These are phyloP conservation scores for Aureobasidium uvarum DNA, from an alignment of 2,329 filamentous ascomycete species.

Conservation along the genomic window DNA sequence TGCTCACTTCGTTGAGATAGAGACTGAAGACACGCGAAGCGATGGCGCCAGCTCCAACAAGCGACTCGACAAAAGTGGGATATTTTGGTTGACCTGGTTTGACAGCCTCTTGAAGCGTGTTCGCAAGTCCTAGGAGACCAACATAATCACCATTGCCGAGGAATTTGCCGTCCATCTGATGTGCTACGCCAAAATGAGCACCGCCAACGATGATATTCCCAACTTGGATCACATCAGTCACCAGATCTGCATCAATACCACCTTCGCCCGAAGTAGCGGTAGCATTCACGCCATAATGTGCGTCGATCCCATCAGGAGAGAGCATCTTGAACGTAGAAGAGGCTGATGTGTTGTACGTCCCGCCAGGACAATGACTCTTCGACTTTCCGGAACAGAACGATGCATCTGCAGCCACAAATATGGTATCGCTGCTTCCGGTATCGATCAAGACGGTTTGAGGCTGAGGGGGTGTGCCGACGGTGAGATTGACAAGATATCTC, in stretches of 20 bases:
- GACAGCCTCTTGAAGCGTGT: constrained; percentile 34
- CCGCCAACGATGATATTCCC: constrained; percentile 34
- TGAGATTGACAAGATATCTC: constrained; percentile 28
- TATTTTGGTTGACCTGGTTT: constrained; percentile 29
- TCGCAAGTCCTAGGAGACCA: constrained; percentile 38
- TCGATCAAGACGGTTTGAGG: constrained; percentile 37
- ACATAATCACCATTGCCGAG: constrained; percentile 33
- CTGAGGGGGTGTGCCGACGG: constrained; percentile 39
- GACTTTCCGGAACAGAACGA: neutral
- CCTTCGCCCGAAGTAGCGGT: constrained; percentile 26
- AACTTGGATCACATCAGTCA: constrained; percentile 34
- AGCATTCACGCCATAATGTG: constrained; percentile 35
- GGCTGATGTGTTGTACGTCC: constrained; percentile 33
- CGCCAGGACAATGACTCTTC: constrained; percentile 33
- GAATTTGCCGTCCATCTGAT: constrained; percentile 31
- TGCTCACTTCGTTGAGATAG: constrained; percentile 36
- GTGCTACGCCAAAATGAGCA: constrained; percentile 37
- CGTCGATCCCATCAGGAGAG: constrained; percentile 35
- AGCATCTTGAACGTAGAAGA: constrained; percentile 35
- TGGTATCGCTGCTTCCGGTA: constrained; percentile 39
- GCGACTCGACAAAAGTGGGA: constrained; percentile 38
- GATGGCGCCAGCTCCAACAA: constrained; percentile 36
- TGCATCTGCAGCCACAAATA: constrained; percentile 34
- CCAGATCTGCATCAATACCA: constrained; percentile 32
- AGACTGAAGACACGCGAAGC: constrained; percentile 37